phyloP scores from a whole-genome alignment of 148 eudicot genomes.

The Camellia lanceoleosa region DNA sequence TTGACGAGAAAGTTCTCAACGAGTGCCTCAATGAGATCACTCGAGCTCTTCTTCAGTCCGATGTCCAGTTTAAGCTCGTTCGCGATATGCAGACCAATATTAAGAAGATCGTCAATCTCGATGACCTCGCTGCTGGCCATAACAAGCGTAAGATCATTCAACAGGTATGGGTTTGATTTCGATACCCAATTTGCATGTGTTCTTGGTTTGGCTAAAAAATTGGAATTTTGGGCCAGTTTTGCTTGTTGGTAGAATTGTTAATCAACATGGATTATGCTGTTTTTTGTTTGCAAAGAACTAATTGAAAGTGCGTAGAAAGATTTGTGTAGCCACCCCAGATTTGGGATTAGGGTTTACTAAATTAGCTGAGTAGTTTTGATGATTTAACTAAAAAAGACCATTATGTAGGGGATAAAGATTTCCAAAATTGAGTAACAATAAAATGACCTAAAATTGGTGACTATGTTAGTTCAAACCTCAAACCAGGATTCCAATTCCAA shows the following conservation, averaged over 20 bases:
- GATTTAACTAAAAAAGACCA: too few species aligned
- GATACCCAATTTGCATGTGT: too few species aligned
- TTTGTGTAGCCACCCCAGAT: background rate
- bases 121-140: constrained; percentile 98
- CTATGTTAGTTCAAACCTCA: too few species aligned
- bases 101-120: constrained; percentile 94
- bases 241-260: background rate
- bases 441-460: too few species aligned
- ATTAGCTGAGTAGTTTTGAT: too few species aligned
- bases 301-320: background rate
- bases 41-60: constrained; percentile 82
- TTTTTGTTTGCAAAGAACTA: background rate
- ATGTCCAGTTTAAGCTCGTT: constrained; percentile 83
- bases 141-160: constrained; percentile 91
- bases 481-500: too few species aligned
- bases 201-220: background rate
- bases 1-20: constrained; percentile 82
- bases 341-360: background rate
- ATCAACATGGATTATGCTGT: background rate
- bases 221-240: background rate
- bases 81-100: constrained; percentile 86
- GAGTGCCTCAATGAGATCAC: constrained; percentile 94
- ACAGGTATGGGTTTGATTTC: constrained; percentile 42
- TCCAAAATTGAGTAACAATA: too few species aligned
- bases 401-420: too few species aligned